phyloP scores from a whole-genome alignment of 768 basidiomycete species.

The Crepidotus variabilis region DNA sequence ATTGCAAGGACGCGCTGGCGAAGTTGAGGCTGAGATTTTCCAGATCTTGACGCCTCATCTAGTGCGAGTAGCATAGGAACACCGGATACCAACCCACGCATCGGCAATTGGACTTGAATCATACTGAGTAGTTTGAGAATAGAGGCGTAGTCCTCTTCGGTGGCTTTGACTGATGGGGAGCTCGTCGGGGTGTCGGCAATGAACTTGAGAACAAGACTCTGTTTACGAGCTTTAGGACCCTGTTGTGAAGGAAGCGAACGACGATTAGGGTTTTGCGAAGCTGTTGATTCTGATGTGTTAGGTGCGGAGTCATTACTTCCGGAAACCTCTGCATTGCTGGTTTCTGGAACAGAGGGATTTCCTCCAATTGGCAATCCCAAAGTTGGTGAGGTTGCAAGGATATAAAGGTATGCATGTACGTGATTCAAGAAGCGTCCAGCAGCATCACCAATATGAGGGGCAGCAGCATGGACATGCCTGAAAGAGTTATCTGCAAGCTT shows the following conservation, averaged over 20 bases:
- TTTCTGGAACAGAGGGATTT: constrained; percentile 37
- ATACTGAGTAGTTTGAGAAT: constrained; percentile 64
- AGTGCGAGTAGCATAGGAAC: constrained; percentile 86
- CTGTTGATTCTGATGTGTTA: constrained; percentile 8
- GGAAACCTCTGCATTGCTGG: background rate
- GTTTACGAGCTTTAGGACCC: constrained; percentile 52
- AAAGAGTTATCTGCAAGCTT: constrained; percentile 46
- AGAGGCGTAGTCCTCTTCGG: constrained; percentile 70
- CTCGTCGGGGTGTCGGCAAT: constrained; percentile 44
- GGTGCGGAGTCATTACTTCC: constrained; percentile 11
- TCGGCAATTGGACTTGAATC: constrained; percentile 70
- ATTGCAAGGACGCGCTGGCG: constrained; percentile 48
- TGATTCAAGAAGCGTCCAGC: constrained; percentile 75
- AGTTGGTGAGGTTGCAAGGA: constrained; percentile 67
- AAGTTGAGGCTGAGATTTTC: constrained; percentile 35
- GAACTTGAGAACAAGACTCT: constrained; percentile 49
- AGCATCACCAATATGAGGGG: constrained; percentile 54
- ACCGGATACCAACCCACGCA: constrained; percentile 70
- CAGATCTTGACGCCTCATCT: constrained; percentile 45
- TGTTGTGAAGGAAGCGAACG: constrained; percentile 40
- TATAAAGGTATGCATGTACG: constrained; percentile 76
- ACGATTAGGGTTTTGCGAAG: constrained; percentile 13
- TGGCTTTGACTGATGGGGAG: constrained; percentile 50
- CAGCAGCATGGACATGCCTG: constrained; percentile 42
- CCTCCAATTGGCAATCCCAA: constrained; percentile 47